Base-by-base conservation (phyloP, 83 land plant genomes). In the Diphasiastrum complanatum region DNA sequence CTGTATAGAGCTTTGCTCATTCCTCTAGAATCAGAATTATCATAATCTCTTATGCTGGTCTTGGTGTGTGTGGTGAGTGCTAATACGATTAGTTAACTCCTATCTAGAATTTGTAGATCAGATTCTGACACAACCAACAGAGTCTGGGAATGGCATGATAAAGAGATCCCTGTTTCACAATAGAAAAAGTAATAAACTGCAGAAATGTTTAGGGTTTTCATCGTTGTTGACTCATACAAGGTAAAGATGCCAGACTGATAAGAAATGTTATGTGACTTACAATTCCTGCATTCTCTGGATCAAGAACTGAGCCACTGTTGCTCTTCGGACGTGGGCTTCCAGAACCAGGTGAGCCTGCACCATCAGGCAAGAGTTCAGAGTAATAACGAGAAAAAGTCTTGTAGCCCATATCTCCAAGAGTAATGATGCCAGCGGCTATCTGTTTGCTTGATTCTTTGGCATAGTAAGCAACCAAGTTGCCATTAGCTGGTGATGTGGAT, bases 371-470 rank as follows among this genome's bases (percentile, higher is more conserved):
- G 27, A 81, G 73, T 68, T 90, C 88, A 4, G 95, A 85, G 63
- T 60, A 91, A 45, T 92, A 92, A 45, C 76, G 76, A 0, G 91
- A 80, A 11, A 88, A 45, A 52, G 79, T 84, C 67, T 83, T 85
- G 52, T 81, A 81, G 25, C 95, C 95, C 59, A 81, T 82, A 47
- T 83, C 96, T 29, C 97, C 96, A 36, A 88, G 55, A 0, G 80
- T 83, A 57, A 85, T 79, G 56, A 92, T 81, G 24, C 97, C 96
- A 32, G 87, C 87, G 35, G 91, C 97, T 51, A 92, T 61, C 19
- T 92, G 95, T 64, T 83, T 87, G 71, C 96, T 79, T 2, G 97
- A 92, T 66, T 92, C 95, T 66, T 78, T 88, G 5, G 97, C 97
- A 74, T 85, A 92, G 47, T 85, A 83, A 28, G 87, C 87, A 54